Evolutionary conservation across 1,284 basidiomycete species (phyloP).

Genomic region (Xerocomus minutiporus): DNA sequence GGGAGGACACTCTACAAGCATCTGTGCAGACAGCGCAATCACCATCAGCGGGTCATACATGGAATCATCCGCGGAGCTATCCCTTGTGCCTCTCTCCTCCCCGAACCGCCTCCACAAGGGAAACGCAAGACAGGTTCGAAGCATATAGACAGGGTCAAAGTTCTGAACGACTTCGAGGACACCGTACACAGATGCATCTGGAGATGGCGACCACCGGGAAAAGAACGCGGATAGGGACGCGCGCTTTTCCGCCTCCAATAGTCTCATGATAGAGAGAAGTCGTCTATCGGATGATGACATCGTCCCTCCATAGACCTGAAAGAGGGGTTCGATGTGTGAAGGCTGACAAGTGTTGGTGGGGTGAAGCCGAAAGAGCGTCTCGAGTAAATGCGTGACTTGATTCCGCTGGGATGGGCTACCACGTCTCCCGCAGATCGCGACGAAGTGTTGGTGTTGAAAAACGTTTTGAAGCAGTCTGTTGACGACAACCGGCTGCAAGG

Average conservation of each 20-base stretch:
- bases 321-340: constrained; percentile 73
- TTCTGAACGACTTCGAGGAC: constrained; percentile 64
- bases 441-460: constrained; percentile 59
- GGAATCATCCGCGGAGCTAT: constrained; percentile 32
- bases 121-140: constrained; percentile 72
- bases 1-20: constrained; percentile 54
- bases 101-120: constrained; percentile 54
- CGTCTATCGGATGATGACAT: constrained; percentile 58
- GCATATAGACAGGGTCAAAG: constrained; percentile 65
- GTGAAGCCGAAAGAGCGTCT: constrained; percentile 67
- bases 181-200: constrained; percentile 40
- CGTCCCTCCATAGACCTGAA: constrained; percentile 71
- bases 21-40: constrained; percentile 61
- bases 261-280: constrained; percentile 69
- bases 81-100: constrained; percentile 29
- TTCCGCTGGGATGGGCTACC: constrained; percentile 34
- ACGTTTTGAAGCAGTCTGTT: constrained; percentile 53
- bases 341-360: constrained; percentile 80
- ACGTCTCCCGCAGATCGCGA: constrained; percentile 36
- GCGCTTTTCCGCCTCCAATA: constrained; percentile 74
- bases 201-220: constrained; percentile 53
- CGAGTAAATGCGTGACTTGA: constrained; percentile 51
- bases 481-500: constrained; percentile 35
- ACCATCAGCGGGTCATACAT: constrained; percentile 67
- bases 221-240: constrained; percentile 61